phyloP scores from a whole-genome alignment of 331 rosid genomes.

The Arachis monticola region DNA sequence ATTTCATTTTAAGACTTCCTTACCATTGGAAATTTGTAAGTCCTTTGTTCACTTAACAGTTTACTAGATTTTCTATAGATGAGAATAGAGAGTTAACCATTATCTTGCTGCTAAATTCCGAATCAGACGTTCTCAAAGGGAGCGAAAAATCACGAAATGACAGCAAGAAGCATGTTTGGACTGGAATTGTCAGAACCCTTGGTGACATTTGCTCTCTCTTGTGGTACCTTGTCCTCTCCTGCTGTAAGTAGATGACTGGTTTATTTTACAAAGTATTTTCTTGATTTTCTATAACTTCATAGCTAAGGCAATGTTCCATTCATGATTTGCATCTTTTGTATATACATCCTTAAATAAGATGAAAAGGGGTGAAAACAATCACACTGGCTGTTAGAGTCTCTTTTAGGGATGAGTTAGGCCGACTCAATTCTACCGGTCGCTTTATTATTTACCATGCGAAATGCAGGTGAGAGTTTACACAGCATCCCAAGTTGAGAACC shows the following conservation, averaged over 20 bases:
- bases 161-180: slow-evolving; percentile 75
- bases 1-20: slow-evolving; percentile 63
- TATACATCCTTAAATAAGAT: too few species aligned
- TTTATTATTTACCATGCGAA: slow-evolving; percentile 32
- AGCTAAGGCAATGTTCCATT: slow-evolving; percentile 33
- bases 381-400: too few species aligned
- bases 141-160: slow-evolving; percentile 72
- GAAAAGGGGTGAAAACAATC: too few species aligned
- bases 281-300: slow-evolving; percentile 27
- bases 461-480: slow-evolving; percentile 92
- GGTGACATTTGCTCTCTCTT: slow-evolving; percentile 91
- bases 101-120: slow-evolving; percentile 32
- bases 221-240: slow-evolving; percentile 99
- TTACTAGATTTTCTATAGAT: slow-evolving; percentile 7
- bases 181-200: slow-evolving; percentile 90
- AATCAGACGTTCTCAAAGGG: slow-evolving; percentile 70
- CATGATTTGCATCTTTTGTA: background rate
- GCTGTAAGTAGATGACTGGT: slow-evolving; percentile 65
- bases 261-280: background rate
- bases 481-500: slow-evolving; percentile 79
- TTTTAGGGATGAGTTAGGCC: too few species aligned
- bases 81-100: slow-evolving; percentile 27
- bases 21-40: slow-evolving; percentile 61
- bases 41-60: background rate
- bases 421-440: background rate